Base-by-base conservation (phyloP, 1,284 basidiomycete genomes). In the Chalciporus piperatoides region DNA sequence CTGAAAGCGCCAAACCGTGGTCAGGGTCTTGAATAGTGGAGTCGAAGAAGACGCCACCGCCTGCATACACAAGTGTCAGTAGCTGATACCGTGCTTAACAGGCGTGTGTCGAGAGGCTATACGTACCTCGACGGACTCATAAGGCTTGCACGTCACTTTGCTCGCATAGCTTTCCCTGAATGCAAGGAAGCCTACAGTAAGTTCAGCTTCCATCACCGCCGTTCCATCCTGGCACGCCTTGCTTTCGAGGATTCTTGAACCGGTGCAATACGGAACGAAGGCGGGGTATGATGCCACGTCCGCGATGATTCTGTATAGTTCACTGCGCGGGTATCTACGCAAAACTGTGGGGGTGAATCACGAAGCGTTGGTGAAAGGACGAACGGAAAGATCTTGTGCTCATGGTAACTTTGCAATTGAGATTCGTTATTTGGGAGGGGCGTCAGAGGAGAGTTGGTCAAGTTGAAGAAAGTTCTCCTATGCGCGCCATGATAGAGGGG, bases 231-330 rank as follows among this genome's bases (percentile, higher is more conserved):
- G 60, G 41, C 55, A 46, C 48, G 59, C 36, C 39, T 49, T 51
- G 54, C 46, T 54, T 48, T 67, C 67, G 35, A 94, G 71, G 38
- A 97, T 80, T 21, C 80, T 81, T 2, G 93, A 91, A 25, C 74
- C 71, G 14, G 81, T 82, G 71, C 95, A 97, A 68, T 92, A 97
- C 0, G 96, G 96, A 41, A 99, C 75, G 64, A 97, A 99, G 44
- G 74, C 73, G 10, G 84, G 78, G 69, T 98, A 99, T 4, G 90
- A 86, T 7, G 80, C 80, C 17, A 97, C 88, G 68, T 98, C 88
- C 12, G 92, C 81, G 41, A 99, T 91, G 49, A 98, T 71, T 5
- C 81, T 73, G 70, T 95, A 98, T 2, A 99, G 77, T 65, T 97
- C 82, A 40, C 76, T 75, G 52, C 77, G 80, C n/a, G 75, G 73